These are phyloP conservation scores for Scedosporium minutisporum DNA, from an alignment of 2,329 filamentous ascomycete species.

Conservation along the genomic window DNA sequence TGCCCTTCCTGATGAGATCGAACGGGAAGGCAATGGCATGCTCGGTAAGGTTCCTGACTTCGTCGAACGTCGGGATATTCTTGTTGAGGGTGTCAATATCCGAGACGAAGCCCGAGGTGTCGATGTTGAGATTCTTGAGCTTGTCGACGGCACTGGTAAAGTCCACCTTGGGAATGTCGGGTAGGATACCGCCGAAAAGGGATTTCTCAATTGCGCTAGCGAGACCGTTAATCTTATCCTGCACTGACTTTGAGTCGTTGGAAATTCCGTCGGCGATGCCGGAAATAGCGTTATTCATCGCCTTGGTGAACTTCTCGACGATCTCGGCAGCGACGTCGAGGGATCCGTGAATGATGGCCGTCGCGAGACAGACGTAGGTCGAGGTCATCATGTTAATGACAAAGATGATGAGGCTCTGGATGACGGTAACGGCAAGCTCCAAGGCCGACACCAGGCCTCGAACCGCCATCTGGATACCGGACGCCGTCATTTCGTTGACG, in stretches of 20 bases:
- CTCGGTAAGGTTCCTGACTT: slow-evolving; percentile 76
- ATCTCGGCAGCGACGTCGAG: slow-evolving; percentile 54
- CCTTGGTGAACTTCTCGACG: slow-evolving; percentile 41
- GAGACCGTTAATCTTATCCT: slow-evolving; percentile 40
- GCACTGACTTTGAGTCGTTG: slow-evolving; percentile 39
- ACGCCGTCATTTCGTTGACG: slow-evolving; percentile 76
- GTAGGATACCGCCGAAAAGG: slow-evolving; percentile 40
- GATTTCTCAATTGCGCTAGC: slow-evolving; percentile 28
- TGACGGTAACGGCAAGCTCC: slow-evolving; percentile 66
- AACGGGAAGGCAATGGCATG: slow-evolving; percentile 70
- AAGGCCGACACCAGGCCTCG: slow-evolving; percentile 72
- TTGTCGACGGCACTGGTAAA: slow-evolving; percentile 39
- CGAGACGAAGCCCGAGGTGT: slow-evolving; percentile 55
- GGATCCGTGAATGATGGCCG: slow-evolving; percentile 69
- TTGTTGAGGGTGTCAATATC: slow-evolving; percentile 64
- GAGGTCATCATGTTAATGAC: slow-evolving; percentile 84
- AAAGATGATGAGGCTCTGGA: slow-evolving; percentile 84
- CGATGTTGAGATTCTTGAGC: slow-evolving; percentile 58
- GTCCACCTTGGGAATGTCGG: slow-evolving; percentile 45
- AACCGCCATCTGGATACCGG: slow-evolving; percentile 71
- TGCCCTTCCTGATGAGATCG: slow-evolving; percentile 61
- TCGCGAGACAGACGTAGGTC: slow-evolving; percentile 84
- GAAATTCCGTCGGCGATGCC: slow-evolving; percentile 52
- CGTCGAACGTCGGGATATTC: slow-evolving; percentile 71
- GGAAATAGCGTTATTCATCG: slow-evolving; percentile 39